phyloP scores from a whole-genome alignment of 2,329 filamentous ascomycete genomes.

The Nothophoma quercina region DNA sequence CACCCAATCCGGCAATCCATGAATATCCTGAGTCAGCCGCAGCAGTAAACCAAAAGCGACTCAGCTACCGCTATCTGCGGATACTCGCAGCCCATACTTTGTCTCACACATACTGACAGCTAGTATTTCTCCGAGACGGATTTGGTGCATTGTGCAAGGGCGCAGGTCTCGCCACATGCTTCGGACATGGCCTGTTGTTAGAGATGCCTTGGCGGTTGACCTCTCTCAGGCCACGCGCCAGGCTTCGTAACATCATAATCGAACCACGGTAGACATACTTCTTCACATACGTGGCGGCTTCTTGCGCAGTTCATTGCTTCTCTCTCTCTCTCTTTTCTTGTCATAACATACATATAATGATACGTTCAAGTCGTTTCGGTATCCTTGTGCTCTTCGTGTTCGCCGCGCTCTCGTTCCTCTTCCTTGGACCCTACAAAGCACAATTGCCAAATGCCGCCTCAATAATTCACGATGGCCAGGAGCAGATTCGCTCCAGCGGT shows the following conservation, averaged over 20 bases:
- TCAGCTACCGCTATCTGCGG: slow-evolving; percentile 7
- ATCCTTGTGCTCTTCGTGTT: slow-evolving; percentile 62
- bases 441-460: slow-evolving; percentile 38
- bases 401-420: slow-evolving; percentile 64
- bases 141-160: not conserved
- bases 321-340: not conserved
- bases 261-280: not conserved
- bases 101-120: not conserved
- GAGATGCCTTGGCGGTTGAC: slow-evolving; percentile 8
- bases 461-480: slow-evolving; percentile 24
- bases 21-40: slow-evolving; percentile 37
- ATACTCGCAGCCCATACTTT: not conserved
- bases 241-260: not conserved
- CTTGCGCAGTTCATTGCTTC: not conserved
- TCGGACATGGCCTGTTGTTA: slow-evolving; percentile 10
- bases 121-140: not conserved
- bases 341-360: slow-evolving; percentile 32
- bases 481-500: slow-evolving; percentile 30
- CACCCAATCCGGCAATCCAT: slow-evolving; percentile 32
- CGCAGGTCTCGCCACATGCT: not conserved
- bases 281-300: not conserved
- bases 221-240: slow-evolving; percentile 4
- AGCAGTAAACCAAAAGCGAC: slow-evolving; percentile 28
- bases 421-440: slow-evolving; percentile 65
- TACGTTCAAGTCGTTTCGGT: slow-evolving; percentile 48